Percentiles rank a stretch among this genome's conserved stretches.
Evolutionary conservation across 768 basidiomycete genomes (phyloP).

Genomic region (Hirschioporus abietinus): DNA sequence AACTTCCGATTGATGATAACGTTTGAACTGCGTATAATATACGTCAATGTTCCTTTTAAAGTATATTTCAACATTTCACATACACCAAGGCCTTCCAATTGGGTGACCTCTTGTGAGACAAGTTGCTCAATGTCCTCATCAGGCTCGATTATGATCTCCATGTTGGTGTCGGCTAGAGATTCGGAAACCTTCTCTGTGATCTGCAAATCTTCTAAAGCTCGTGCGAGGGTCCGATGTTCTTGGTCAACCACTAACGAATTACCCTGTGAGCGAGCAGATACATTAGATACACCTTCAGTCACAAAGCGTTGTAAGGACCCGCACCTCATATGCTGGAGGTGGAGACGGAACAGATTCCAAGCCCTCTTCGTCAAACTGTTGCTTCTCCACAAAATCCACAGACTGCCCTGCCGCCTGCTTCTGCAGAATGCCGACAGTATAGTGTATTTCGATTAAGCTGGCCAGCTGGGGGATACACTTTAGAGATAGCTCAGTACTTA

Average conservation of each 20-base stretch:
- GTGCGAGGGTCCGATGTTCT: background rate
- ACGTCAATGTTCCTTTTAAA: background rate
- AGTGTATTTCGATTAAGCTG: slow-evolving; percentile 43
- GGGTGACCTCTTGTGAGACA: background rate
- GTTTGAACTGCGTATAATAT: slow-evolving; percentile 32
- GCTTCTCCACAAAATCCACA: background rate
- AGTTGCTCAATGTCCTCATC: background rate
- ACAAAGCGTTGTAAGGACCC: background rate
- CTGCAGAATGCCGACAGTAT: slow-evolving; percentile 24
- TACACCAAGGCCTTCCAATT: slow-evolving; percentile 4
- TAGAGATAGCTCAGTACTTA: background rate
- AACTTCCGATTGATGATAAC: slow-evolving; percentile 48
- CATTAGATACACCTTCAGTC: background rate
- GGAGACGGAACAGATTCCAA: background rate
- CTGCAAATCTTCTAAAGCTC: background rate
- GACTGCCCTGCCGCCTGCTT: background rate
- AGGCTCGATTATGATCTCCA: background rate
- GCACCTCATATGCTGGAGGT: background rate
- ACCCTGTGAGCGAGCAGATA: background rate
- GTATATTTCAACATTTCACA: background rate
- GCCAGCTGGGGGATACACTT: slow-evolving; percentile 28
- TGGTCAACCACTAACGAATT: background rate
- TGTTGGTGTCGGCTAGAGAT: background rate
- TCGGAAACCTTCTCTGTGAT: background rate
- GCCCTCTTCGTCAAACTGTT: background rate